These are phyloP conservation scores for Alternaria sp. DNA, from an alignment of 2,329 filamentous ascomycete genomes.

Conservation along the genomic window DNA sequence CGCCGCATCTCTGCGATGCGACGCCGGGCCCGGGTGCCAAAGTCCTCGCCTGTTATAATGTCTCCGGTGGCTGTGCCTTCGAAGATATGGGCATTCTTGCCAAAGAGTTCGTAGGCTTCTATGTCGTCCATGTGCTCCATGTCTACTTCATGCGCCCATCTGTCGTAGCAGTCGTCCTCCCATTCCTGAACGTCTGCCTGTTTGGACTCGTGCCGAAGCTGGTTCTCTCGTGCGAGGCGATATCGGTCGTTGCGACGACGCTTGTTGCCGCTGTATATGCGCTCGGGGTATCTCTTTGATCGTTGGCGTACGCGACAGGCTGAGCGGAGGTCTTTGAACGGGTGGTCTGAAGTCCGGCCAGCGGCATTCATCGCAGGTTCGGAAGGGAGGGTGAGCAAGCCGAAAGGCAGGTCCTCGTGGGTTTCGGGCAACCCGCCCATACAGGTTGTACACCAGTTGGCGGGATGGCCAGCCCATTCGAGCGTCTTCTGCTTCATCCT, in stretches of 20 bases:
- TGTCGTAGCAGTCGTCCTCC: neutral
- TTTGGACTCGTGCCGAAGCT: neutral
- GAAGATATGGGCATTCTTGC: neutral
- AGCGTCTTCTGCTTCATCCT: neutral
- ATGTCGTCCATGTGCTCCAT: constrained; percentile 3
- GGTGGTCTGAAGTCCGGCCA: constrained; percentile 2
- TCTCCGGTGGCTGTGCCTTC: neutral
- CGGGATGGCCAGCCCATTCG: neutral
- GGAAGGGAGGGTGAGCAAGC: neutral
- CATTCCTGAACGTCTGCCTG: neutral
- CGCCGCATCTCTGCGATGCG: constrained; percentile 13
- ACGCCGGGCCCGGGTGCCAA: constrained; percentile 8
- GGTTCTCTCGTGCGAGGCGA: neutral
- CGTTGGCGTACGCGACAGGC: neutral
- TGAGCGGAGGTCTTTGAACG: neutral
- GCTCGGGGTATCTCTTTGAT: neutral
- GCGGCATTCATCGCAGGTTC: constrained; percentile 6
- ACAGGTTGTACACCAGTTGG: neutral
- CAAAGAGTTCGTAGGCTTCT: neutral
- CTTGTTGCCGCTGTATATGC: neutral
- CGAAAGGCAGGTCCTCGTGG: neutral
- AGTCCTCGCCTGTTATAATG: constrained; percentile 3
- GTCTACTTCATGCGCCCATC: neutral
- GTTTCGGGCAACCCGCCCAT: neutral
- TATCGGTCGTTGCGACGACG: neutral